These are phyloP conservation scores for Nepenthes alata DNA, from an alignment of 179 eudicot genomes.

Conservation along the genomic window DNA sequence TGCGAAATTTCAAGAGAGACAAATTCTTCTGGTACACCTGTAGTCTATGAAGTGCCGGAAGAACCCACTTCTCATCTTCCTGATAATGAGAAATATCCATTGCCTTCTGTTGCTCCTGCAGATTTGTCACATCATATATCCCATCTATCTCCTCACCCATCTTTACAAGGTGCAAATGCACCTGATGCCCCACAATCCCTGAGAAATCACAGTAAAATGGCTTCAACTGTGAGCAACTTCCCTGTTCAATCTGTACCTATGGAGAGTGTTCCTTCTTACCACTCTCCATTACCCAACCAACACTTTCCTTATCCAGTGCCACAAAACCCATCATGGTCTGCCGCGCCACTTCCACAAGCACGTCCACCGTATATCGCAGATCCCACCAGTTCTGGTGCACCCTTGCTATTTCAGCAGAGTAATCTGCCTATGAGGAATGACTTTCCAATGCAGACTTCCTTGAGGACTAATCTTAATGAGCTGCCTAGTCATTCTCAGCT, in stretches of 20 bases:
- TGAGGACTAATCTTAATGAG: conserved; percentile 25
- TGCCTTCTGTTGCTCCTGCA: conserved; percentile 12
- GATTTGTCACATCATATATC: conserved; percentile 22
- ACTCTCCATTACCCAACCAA: conserved; percentile 28
- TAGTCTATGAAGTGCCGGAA: conserved; percentile 20
- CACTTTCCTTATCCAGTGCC: conserved; percentile 35
- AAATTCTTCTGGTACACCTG: conserved; percentile 10
- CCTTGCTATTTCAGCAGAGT: conserved; percentile 41
- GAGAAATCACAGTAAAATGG: conserved; percentile 19
- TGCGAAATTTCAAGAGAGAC: conserved; percentile 17
- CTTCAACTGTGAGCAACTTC: conserved; percentile 15
- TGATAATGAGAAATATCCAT: conserved; percentile 14
- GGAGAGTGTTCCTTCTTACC: conserved; percentile 27
- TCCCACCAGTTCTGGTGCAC: conserved; percentile 19
- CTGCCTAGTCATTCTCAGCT: conserved; percentile 26
- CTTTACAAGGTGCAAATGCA: conserved; percentile 22
- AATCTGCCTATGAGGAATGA: conserved; percentile 32
- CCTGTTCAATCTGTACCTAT: conserved; percentile 17
- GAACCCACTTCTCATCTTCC: conserved; percentile 20
- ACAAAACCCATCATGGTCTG: conserved; percentile 33
- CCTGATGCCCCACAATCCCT: conserved; percentile 17
- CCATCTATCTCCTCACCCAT: conserved; percentile 26
- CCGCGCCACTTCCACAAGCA: conserved; percentile 35
- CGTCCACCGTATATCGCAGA: conserved; percentile 21
- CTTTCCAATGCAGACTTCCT: conserved; percentile 21